Base-by-base conservation (phyloP, 306 rosid species). In the Sphenostylis stenocarpa region DNA sequence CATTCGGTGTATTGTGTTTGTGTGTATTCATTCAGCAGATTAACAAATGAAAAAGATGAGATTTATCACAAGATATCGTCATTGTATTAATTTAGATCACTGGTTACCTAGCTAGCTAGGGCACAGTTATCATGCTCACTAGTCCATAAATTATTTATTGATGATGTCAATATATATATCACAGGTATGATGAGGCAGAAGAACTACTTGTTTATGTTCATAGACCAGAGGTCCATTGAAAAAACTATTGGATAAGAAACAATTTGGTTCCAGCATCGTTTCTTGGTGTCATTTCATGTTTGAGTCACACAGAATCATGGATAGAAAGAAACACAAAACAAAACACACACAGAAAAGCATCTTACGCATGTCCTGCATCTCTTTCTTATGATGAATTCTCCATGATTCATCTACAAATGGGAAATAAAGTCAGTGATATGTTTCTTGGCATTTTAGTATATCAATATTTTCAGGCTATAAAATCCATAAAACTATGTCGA, bases 241-340 rank as follows among this genome's bases (percentile, higher is more conserved):
- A 19, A 53, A 55, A 14, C 77, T 23, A 38, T 55, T 9, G n/a
- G 43, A 34, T 53, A 1, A 57, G 43, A 57, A n/a, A 14, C 44
- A 73, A 41, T 34, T 34, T 5, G 51, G 49, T 58, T 72, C 19
- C 70, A 56, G 41, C 55, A 56, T 41, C 19, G 7, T 38, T 72
- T 70, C 66, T 61, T 48, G n/a, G 21, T n/a, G 51, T 79, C 58
- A 19, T 66, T 79, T 79, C 78, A 16, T 16, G 20, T 45, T 36
- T 13, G 48, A 67, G 53, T 4, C 21, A n/a, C 31, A 7, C 17
- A 16, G 23, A 56, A 36, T 43, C 16, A 3, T 16, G 39, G 31
- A 55, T 36, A 13, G 28, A 72, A 34, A 13, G 20, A 52, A 71
- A 38, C 19, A 7, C 11, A 11, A 69, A n/a, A 47, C 36, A 19